Conservation (phyloP, 2,329 filamentous ascomycete species). For the Metarhizium robertsii region DNA sequence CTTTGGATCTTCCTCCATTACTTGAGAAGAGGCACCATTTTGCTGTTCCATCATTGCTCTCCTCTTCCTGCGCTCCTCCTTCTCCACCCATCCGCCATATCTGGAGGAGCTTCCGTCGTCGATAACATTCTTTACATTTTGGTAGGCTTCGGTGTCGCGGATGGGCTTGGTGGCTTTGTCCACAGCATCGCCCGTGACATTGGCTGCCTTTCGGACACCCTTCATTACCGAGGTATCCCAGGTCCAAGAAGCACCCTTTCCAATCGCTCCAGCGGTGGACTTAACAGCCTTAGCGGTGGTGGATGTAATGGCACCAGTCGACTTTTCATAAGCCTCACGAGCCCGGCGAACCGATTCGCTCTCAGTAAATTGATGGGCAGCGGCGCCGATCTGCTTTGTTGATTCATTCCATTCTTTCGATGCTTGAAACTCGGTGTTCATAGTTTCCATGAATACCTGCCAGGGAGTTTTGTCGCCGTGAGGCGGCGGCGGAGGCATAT, state of each 20-base stretch:
- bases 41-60: slow-evolving; percentile 66
- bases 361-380: slow-evolving; percentile 84
- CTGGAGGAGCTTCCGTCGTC: slow-evolving; percentile 93
- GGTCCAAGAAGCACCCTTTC: slow-evolving; percentile 88
- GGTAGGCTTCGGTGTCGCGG: slow-evolving; percentile 88
- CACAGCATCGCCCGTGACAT: slow-evolving; percentile 73
- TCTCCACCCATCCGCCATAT: slow-evolving; percentile 95
- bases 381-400: slow-evolving; percentile 85
- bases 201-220: slow-evolving; percentile 78
- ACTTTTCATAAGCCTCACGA: slow-evolving; percentile 76
- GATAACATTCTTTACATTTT: slow-evolving; percentile 89
- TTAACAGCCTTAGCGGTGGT: slow-evolving; percentile 76
- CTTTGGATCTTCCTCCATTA: slow-evolving; percentile 77
- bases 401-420: slow-evolving; percentile 99
- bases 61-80: slow-evolving; percentile 79
- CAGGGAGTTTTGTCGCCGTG: slow-evolving; percentile 97
- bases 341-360: slow-evolving; percentile 85
- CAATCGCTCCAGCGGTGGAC: slow-evolving; percentile 75
- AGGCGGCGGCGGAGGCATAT: slow-evolving; percentile 77
- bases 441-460: slow-evolving; percentile 98
- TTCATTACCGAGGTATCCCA: slow-evolving; percentile 95
- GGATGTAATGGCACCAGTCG: slow-evolving; percentile 71
- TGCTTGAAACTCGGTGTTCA: slow-evolving; percentile 85
- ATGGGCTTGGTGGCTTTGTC: slow-evolving; percentile 95
- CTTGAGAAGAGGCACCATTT: slow-evolving; percentile 41